Base-by-base conservation (phyloP, 345 rosid species). In the Lumnitzera racemosa region DNA sequence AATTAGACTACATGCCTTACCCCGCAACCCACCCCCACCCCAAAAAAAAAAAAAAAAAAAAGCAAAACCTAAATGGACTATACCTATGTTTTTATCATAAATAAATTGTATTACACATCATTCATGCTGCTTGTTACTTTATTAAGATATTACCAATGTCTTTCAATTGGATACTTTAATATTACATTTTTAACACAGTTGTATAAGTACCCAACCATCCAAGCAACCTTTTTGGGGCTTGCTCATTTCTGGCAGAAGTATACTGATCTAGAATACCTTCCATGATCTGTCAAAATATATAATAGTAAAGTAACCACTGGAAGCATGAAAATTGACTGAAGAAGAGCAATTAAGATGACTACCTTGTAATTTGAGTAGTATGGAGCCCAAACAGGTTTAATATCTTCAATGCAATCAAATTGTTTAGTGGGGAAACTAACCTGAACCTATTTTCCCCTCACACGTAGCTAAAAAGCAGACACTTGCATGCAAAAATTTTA, bases 61-160 rank as follows among this genome's bases (percentile, higher is more conserved):
- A 20, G 20, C 20, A 20, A 20, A 20, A 20, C 20, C 20, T 20
- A 20, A 20, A 20, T 20, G 20, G 20, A 20, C 20, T 59, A 41
- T 16, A 66, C 81, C 4, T 61, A 87, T 96, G 57, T 94, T 89
- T 20, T 20, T 53, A 89, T 61, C 49, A 55, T 73, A 62, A 68
- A 92, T 67, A 92, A 72, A 72, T 63, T 81, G 73, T 92, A 89
- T 46, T 87, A 94, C 61, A 92, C 79, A 75, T 92, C 98, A 72
- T 92, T 92, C 98, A 92, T 89, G 62, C 98, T 96, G 61, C 98
- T 96, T 27, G 94, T 87, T 73, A 89, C 98, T 65, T 89, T 96
- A 47, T 92, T 92, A 14, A 89, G 91, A 4, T 96, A 87, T 51
- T 13, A 63, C 81, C 78, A 92, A 59, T 92, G 96, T 63, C 89